Evolutionary conservation across 2,329 filamentous ascomycete species (phyloP).

Genomic region (Talaromyces sp.): DNA sequence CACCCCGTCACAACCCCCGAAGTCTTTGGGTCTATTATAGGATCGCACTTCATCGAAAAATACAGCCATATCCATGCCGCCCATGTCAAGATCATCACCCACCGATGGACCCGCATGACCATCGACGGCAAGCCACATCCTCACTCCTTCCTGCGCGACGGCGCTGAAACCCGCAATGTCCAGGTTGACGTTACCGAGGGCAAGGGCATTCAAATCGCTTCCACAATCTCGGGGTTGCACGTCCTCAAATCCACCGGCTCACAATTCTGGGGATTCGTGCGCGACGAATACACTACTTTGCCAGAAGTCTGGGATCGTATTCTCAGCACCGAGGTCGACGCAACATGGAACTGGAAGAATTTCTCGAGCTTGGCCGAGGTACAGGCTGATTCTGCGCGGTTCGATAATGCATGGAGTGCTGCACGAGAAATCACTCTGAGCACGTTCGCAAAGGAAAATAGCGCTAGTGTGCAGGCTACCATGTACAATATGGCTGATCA

Average conservation of each 20-base stretch:
- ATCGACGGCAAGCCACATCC: slow-evolving; percentile 88
- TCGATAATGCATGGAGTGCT: slow-evolving; percentile 73
- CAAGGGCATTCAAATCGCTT: slow-evolving; percentile 70
- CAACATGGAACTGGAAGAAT: slow-evolving; percentile 77
- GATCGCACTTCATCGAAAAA: slow-evolving; percentile 80
- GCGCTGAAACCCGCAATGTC: slow-evolving; percentile 80
- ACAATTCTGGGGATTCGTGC: slow-evolving; percentile 89
- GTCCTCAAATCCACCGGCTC: slow-evolving; percentile 97
- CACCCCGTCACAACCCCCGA: slow-evolving; percentile 89
- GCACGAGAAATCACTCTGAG: slow-evolving; percentile 85
- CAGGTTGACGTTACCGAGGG: slow-evolving; percentile 66
- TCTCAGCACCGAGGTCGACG: slow-evolving; percentile 87
- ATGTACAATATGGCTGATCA: slow-evolving; percentile 98
- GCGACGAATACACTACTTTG: slow-evolving; percentile 89
- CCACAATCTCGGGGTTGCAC: slow-evolving; percentile 74
- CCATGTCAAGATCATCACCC: slow-evolving; percentile 75
- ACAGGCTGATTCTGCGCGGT: slow-evolving; percentile 59
- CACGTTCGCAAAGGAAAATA: slow-evolving; percentile 85
- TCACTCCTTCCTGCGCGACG: slow-evolving; percentile 90
- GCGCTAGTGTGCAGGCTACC: slow-evolving; percentile 89
- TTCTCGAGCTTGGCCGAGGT: slow-evolving; percentile 68
- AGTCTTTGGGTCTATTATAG: slow-evolving; percentile 80
- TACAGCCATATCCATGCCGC: slow-evolving; percentile 86
- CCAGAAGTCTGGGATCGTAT: slow-evolving; percentile 93
- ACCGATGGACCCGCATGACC: slow-evolving; percentile 87